These are phyloP conservation scores for Saturnispora bothae DNA, from an alignment of 805 yeast species.

Conservation along the genomic window DNA sequence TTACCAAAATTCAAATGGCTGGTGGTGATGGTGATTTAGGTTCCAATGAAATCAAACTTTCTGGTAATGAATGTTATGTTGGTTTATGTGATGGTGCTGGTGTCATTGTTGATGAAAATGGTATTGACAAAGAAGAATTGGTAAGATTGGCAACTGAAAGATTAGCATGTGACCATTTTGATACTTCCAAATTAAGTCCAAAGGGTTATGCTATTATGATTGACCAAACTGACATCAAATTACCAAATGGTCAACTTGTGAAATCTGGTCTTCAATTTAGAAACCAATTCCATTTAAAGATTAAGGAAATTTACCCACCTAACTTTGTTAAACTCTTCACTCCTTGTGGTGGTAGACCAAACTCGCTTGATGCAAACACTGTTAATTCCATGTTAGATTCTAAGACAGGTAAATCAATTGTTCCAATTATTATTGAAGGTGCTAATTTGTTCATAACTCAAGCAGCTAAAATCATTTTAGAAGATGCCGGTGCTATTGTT, in stretches of 20 bases:
- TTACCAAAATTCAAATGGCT: conserved; percentile 89
- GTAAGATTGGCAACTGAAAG: conserved; percentile 68
- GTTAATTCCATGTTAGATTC: conserved; percentile 61
- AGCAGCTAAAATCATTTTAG: conserved; percentile 79
- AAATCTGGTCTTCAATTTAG: conserved; percentile 84
- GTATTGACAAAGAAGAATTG: conserved; percentile 73
- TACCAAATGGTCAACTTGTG: conserved; percentile 70
- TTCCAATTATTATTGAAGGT: conserved; percentile 93
- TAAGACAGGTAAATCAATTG: conserved; percentile 61
- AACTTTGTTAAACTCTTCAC: conserved; percentile 74
- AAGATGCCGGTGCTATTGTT: conserved; percentile 74
- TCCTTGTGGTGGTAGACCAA: conserved; percentile 99
- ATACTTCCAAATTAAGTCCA: conserved; percentile 52
- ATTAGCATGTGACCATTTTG: conserved; percentile 60
- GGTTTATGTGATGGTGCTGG: conserved; percentile 95
- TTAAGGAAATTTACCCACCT: conserved; percentile 48
- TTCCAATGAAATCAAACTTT: conserved; percentile 83
- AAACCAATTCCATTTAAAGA: conserved; percentile 75
- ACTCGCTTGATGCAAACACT: conserved; percentile 81
- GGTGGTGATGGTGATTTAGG: conserved; percentile 99
- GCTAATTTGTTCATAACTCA: conserved; percentile 94
- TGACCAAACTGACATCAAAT: conserved; percentile 67
- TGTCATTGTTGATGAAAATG: conserved; percentile 84
- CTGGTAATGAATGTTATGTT: conserved; percentile 73
- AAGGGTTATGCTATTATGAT: conserved; percentile 77